Conservation (phyloP, 2,329 filamentous ascomycete genomes). For the Phoma sp. region DNA sequence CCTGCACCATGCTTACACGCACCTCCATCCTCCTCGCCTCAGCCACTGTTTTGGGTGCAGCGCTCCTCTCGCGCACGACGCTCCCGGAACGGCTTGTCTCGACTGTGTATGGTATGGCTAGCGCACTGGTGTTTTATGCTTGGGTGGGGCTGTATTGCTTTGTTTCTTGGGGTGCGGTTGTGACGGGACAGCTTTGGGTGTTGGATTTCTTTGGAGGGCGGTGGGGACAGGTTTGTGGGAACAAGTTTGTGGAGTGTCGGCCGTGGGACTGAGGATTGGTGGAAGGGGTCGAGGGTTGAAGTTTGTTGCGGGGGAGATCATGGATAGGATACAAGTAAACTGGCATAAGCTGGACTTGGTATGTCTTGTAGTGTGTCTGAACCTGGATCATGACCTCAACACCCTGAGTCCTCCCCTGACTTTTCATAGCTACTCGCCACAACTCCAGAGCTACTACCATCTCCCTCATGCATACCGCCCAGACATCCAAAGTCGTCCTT, state of each 20-base stretch:
- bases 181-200: constrained; percentile 5
- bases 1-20: background rate
- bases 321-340: too few relatives aligned
- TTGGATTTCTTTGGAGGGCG: constrained; percentile 1
- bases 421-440: too few relatives aligned
- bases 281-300: too few relatives aligned
- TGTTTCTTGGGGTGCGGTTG: background rate
- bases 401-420: too few relatives aligned
- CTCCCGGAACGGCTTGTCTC: background rate
- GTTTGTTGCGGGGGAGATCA: too few relatives aligned
- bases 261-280: background rate
- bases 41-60: background rate
- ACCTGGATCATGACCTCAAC: too few relatives aligned
- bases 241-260: constrained; percentile 19
- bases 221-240: constrained; percentile 12
- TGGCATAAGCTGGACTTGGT: too few relatives aligned
- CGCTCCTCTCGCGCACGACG: background rate
- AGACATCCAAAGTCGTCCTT: too few relatives aligned
- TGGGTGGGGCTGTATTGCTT: background rate
- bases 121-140: background rate
- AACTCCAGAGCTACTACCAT: too few relatives aligned
- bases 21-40: background rate
- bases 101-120: background rate
- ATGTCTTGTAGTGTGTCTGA: too few relatives aligned
- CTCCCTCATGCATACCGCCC: too few relatives aligned